Conservation (phyloP, 1,284 basidiomycete species). For the Fistulinella cinereoalba region DNA sequence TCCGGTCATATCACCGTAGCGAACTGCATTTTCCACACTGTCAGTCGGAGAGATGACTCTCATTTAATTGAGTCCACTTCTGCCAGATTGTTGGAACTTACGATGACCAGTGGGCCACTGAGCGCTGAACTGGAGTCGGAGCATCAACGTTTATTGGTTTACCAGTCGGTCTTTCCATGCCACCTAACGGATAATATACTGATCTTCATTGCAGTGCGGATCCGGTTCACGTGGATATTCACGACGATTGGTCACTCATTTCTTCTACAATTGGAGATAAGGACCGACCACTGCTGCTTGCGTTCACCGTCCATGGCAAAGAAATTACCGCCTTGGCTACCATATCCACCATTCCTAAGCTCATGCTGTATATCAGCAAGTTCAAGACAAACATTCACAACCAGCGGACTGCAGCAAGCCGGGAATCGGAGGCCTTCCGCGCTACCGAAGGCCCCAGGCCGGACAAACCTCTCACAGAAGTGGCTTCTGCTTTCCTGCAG, state of each 20-base stretch:
- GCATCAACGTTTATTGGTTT: slow-evolving; percentile 72
- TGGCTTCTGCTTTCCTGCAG: slow-evolving; percentile 79
- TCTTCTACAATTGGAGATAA: slow-evolving; percentile 39
- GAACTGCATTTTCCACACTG: slow-evolving; percentile 73
- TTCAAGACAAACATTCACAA: slow-evolving; percentile 69
- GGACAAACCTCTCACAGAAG: slow-evolving; percentile 74
- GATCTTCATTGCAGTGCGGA: slow-evolving; percentile 55
- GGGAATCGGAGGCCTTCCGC: slow-evolving; percentile 71
- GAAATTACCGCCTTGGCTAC: slow-evolving; percentile 70
- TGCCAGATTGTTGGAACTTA: slow-evolving; percentile 66
- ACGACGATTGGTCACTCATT: slow-evolving; percentile 78
- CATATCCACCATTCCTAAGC: slow-evolving; percentile 70
- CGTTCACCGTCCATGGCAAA: slow-evolving; percentile 74
- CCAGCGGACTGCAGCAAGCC: slow-evolving; percentile 70
- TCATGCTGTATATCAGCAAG: slow-evolving; percentile 69
- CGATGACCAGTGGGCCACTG: slow-evolving; percentile 73
- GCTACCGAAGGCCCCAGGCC: slow-evolving; percentile 63
- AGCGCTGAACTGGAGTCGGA: slow-evolving; percentile 72
- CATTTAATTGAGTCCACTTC: slow-evolving; percentile 32
- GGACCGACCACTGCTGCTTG: slow-evolving; percentile 64
- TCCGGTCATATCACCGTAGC: slow-evolving; percentile 69
- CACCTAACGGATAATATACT: neutral
- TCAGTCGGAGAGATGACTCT: slow-evolving; percentile 50
- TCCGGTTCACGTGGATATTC: slow-evolving; percentile 71
- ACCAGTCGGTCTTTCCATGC: slow-evolving; percentile 53